Percentiles rank a stretch among this genome's conserved stretches.
phyloP scores from a whole-genome alignment of 306 rosid species.

The Corylus heterophylla region DNA sequence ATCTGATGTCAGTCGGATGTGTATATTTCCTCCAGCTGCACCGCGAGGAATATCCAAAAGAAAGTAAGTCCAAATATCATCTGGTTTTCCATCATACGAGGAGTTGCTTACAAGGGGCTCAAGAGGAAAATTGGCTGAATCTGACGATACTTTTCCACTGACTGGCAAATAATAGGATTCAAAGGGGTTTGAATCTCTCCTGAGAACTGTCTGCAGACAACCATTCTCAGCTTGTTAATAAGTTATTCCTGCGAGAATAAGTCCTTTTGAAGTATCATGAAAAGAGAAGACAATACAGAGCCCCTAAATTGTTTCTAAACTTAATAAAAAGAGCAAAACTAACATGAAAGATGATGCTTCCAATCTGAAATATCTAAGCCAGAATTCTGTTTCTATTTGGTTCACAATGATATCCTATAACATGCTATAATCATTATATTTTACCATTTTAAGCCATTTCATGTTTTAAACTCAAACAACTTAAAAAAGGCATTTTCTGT shows the following conservation, averaged over 20 bases:
- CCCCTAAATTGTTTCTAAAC: constrained; percentile 9
- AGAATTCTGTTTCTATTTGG: constrained; percentile 1
- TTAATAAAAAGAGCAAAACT: constrained; percentile 9
- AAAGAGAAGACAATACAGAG: constrained; percentile 26
- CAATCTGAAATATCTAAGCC: constrained; percentile 7
- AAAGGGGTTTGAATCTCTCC: constrained; percentile 58
- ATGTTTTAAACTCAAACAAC: constrained; percentile 9
- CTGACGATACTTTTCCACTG: constrained; percentile 45
- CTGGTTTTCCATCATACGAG: constrained; percentile 39
- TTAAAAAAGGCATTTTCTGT: constrained; percentile 5
- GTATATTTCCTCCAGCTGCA: constrained; percentile 87
- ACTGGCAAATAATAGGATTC: constrained; percentile 84
- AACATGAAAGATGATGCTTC: background rate
- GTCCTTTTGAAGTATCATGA: constrained; percentile 46
- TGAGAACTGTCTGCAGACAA: constrained; percentile 80
- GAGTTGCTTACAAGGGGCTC: constrained; percentile 67
- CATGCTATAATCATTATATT: constrained; percentile 11
- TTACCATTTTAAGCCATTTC: constrained; percentile 5
- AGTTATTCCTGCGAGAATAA: constrained; percentile 33
- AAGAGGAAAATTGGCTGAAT: constrained; percentile 70
- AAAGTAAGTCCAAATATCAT: constrained; percentile 74
- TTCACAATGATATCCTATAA: constrained; percentile 8
- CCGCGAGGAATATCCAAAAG: constrained; percentile 78
- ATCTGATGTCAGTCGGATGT: constrained; percentile 57
- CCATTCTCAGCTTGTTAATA: constrained; percentile 58